Conservation (phyloP, 2,329 filamentous ascomycete species). For the Pestalotiopsis sp. region DNA sequence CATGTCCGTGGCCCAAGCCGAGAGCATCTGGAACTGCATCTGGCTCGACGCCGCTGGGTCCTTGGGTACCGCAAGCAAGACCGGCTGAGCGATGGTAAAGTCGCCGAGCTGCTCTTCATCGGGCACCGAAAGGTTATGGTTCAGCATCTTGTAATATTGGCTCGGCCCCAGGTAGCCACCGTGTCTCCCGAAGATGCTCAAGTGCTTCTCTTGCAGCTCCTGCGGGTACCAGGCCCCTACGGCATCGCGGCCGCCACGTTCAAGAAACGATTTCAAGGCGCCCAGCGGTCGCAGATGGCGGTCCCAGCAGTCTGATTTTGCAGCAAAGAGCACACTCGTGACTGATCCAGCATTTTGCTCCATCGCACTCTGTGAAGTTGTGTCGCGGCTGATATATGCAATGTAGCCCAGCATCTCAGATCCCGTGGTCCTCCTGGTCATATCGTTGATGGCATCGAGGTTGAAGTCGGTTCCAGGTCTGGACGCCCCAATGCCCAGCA, state of each 20-base stretch:
- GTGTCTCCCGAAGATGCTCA: not conserved
- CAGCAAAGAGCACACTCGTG: conserved; percentile 12
- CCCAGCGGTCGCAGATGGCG: conserved; percentile 1
- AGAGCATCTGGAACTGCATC: conserved; percentile 10
- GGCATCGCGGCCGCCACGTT: not conserved
- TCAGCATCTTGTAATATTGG: conserved; percentile 13
- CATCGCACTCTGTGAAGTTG: not conserved
- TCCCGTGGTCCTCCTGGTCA: conserved; percentile 5
- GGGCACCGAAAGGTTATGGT: conserved; percentile 10
- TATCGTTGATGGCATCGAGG: conserved; percentile 10
- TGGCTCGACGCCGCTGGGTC: not conserved
- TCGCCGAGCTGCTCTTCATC: conserved; percentile 3
- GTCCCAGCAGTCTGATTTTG: conserved; percentile 7
- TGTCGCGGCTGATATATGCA: conserved; percentile 8
- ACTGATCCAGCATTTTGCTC: conserved; percentile 10
- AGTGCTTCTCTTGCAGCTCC: conserved; percentile 6
- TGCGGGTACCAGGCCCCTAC: conserved; percentile 8
- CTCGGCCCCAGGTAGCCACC: conserved; percentile 5
- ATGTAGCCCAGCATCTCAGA: conserved; percentile 11
- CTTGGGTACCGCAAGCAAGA: conserved; percentile 2
- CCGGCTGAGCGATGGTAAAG: not conserved
- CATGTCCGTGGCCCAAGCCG: conserved; percentile 7
- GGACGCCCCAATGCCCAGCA: conserved; percentile 37
- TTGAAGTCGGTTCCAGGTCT: conserved; percentile 29
- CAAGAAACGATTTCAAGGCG: conserved; percentile 9